Evolutionary conservation across 352 stramenopile genomes (phyloP), one percentile per base, ranked within the genome.

Genomic region (Phytophthora citricola): DNA sequence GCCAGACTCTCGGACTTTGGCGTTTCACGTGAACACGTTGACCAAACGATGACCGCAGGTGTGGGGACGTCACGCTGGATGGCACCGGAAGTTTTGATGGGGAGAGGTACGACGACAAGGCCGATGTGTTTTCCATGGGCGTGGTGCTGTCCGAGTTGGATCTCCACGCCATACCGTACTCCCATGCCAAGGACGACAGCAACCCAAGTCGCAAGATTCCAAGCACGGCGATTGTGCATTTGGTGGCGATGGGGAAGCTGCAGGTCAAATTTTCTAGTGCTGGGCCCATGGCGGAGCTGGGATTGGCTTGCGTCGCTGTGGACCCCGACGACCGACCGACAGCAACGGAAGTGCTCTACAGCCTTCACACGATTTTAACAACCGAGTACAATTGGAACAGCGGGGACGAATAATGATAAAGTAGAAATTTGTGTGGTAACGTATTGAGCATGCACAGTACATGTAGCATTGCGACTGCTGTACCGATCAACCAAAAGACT

Each of bases 1-100:
- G 77, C 77, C 7, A 79, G 75, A 38, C 49, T 89, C 26, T 84
- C 78, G 11, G 80, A 87, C 69, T 89, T 89, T 76, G 77, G 77
- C 5, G 52, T 65, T 8, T 78, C 75, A n/a, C 47, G 66, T 0
- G 55, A 68, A 50, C 56, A 71, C 8, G 56, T 46, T 26, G 61
- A 71, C 36, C 14, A 60, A 9, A 75, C 66, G 2, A 63, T 75
- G 61, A 75, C 66, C 29, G 55, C 54, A n/a, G 66, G 61, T 8
- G 61, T 75, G 10, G 66, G 66, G 7, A 75, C 66, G 17, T 75
- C 66, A 50, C 61, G 54, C 10, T 75, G 66, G 66, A 75, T 75
- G 67, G 61, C 67, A 11, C 61, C 67, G 14, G 67, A 75, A 61
- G 56, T 75, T 5, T 58, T 68, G 54, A 63, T 75, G 62, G 64